A percentile compares a stretch with the other conserved stretches of the same genome.
Conservation (phyloP, 2,329 filamentous ascomycete genomes). For the Sporothrix protearum region DNA sequence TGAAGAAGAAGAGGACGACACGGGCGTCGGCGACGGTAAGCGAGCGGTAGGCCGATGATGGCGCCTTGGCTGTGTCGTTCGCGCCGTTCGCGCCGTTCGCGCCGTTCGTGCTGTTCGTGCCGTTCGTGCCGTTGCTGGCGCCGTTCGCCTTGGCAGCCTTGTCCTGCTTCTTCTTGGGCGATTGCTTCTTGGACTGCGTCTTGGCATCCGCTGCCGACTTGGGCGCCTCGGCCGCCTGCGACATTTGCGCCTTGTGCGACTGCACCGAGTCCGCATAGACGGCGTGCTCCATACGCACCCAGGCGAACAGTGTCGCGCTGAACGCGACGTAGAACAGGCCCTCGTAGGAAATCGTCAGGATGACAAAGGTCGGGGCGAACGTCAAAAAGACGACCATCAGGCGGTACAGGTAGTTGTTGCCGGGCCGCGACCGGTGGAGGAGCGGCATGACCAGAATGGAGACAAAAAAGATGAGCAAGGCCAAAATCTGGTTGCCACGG, state of each 20-base stretch:
- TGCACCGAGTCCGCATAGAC: conserved; percentile 51
- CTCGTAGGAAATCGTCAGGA: conserved; percentile 95
- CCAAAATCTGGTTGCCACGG: conserved; percentile 79
- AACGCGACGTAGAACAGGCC: conserved; percentile 94
- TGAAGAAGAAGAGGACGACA: conserved; percentile 91
- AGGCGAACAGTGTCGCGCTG: conserved; percentile 73
- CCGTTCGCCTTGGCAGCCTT: conserved; percentile 16
- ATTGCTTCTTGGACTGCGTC: conserved; percentile 1
- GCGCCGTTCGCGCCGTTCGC: neutral
- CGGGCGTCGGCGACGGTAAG: conserved; percentile 80
- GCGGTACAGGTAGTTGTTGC: conserved; percentile 84
- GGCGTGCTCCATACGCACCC: conserved; percentile 87
- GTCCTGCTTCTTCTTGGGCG: neutral
- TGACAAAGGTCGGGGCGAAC: conserved; percentile 89
- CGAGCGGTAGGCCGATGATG: conserved; percentile 49
- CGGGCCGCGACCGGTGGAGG: conserved; percentile 74
- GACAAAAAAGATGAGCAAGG: conserved; percentile 70
- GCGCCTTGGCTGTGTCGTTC: conserved; percentile 22
- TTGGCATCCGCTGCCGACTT: neutral
- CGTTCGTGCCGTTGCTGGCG: neutral
- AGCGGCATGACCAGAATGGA: conserved; percentile 73
- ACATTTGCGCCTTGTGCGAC: conserved; percentile 29
- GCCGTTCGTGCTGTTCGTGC: no score
- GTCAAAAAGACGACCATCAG: conserved; percentile 86
- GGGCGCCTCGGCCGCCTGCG: conserved; percentile 20